Base-by-base conservation (phyloP, 163 green algal genomes). In the Chlorella variabilis region DNA sequence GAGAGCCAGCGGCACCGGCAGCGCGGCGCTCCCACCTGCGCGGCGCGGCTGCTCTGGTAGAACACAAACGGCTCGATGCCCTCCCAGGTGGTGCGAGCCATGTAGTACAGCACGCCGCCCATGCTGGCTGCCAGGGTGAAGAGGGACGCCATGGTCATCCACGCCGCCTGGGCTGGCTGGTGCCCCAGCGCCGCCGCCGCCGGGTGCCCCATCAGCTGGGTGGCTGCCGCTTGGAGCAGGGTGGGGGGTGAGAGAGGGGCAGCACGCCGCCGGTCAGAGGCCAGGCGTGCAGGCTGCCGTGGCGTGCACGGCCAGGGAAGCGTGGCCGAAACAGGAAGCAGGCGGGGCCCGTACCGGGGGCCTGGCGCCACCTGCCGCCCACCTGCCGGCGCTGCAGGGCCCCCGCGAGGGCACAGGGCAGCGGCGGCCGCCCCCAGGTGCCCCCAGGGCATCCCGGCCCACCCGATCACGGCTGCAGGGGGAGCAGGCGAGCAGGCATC, bases 21-120 rank as follows among this genome's bases (percentile, higher is more conserved):
- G 20, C 36, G 18, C 21, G 18, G 2, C 34, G 27, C 4, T 2
- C 73, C 0, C 73, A 70, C 54, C 56, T 36, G 29, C 3, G 27
- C 38, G 3, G 25, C 23, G 54, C 73, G 73, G 13, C 23, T n/a
- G 4, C 48, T 36, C 39, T 81, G 75, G 21, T 71, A 42, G 75
- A 81, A 70, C 9, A 87, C 68, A 18, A 51, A 83, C 1, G 82
- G 82, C 27, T 87, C 82, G 1, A 87, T 66, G n/a, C 76, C 63
- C 42, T 83, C 82, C 82, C 82, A 87, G 8, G 65, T 68, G 18
- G 82, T 80, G 39, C 82, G 75, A 29, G 67, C 82, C 36, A 66
- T 75, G 49, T 73, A 70, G 67, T 77, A 83, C 36, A 83, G 54
- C 74, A 80, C 56, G 0, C 75, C 76, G 33, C 82, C 82, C 39